Conservation (phyloP, 805 yeast genomes). For the Candida verbasci region DNA sequence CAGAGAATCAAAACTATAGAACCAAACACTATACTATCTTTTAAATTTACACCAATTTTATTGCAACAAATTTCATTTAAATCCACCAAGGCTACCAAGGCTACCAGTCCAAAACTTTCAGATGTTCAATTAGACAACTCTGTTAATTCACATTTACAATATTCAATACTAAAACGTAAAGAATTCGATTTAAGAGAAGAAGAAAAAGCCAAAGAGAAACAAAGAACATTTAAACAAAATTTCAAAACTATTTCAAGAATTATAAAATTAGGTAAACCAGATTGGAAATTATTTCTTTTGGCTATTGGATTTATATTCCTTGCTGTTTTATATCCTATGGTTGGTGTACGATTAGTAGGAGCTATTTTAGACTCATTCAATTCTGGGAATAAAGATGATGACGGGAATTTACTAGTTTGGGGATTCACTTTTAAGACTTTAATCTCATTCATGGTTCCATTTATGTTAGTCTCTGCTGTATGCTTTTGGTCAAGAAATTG, state of each 20-base stretch:
- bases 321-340: conserved; percentile 43
- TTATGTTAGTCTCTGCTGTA: conserved; percentile 37
- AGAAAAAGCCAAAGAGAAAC: conserved; percentile 23
- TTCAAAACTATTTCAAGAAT: conserved; percentile 35
- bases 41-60: not conserved
- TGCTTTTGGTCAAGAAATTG: conserved; percentile 47
- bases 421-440: conserved; percentile 41
- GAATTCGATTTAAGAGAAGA: conserved; percentile 30
- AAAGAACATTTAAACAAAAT: conserved; percentile 29
- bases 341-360: conserved; percentile 40
- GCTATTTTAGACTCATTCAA: conserved; percentile 41
- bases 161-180: conserved; percentile 18
- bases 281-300: conserved; percentile 29
- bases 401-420: conserved; percentile 40
- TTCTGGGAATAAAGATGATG: conserved; percentile 27
- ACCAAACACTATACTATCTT: not conserved
- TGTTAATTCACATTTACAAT: conserved; percentile 26
- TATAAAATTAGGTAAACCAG: conserved; percentile 36
- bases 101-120: not conserved
- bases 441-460: conserved; percentile 40
- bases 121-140: not conserved
- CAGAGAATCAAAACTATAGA: not conserved
- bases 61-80: not conserved
- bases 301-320: conserved; percentile 39
- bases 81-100: not conserved